A percentile compares a stretch with the other conserved stretches of the same genome.
phyloP scores from a whole-genome alignment of 495 filamentous ascomycete genomes.

The Xylaria grammica region DNA sequence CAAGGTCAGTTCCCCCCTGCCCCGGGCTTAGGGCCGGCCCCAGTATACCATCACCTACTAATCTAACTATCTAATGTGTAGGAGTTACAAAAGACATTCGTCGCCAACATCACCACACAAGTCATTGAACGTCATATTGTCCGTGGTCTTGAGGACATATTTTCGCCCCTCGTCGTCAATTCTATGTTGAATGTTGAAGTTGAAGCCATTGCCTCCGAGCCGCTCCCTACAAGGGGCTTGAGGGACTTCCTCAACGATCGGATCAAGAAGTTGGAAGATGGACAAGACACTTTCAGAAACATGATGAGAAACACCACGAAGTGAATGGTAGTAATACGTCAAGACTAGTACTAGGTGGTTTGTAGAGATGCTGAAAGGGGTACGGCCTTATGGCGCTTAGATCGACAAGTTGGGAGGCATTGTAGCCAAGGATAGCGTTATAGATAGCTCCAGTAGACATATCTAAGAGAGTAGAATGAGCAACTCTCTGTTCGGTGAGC shows the following conservation, averaged over 20 bases:
- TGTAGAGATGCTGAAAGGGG: not conserved
- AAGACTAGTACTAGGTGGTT: not conserved
- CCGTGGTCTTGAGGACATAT: slow-evolving; percentile 33
- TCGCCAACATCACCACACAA: slow-evolving; percentile 44
- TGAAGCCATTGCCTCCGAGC: slow-evolving; percentile 31
- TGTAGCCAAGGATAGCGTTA: slow-evolving; percentile 19
- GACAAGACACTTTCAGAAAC: not conserved
- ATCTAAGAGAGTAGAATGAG: slow-evolving; percentile 24
- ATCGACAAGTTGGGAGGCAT: slow-evolving; percentile 20
- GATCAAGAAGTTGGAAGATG: slow-evolving; percentile 30
- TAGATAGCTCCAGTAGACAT: slow-evolving; percentile 22
- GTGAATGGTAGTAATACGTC: not conserved
- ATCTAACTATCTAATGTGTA: slow-evolving; percentile 15
- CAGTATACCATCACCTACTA: not conserved
- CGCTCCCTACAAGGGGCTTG: slow-evolving; percentile 21
- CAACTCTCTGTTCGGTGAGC: slow-evolving; percentile 22
- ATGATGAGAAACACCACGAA: slow-evolving; percentile 3
- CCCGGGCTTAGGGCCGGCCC: not conserved
- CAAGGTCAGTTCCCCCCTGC: slow-evolving; percentile 31
- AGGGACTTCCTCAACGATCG: slow-evolving; percentile 32
- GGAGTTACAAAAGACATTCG: slow-evolving; percentile 41
- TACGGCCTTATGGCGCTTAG: too few species aligned
- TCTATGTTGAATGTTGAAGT: slow-evolving; percentile 26
- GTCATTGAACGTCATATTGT: slow-evolving; percentile 41
- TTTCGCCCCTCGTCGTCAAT: slow-evolving; percentile 34